Conservation (phyloP, 306 rosid genomes). For the Hippophae gyantsensis region DNA sequence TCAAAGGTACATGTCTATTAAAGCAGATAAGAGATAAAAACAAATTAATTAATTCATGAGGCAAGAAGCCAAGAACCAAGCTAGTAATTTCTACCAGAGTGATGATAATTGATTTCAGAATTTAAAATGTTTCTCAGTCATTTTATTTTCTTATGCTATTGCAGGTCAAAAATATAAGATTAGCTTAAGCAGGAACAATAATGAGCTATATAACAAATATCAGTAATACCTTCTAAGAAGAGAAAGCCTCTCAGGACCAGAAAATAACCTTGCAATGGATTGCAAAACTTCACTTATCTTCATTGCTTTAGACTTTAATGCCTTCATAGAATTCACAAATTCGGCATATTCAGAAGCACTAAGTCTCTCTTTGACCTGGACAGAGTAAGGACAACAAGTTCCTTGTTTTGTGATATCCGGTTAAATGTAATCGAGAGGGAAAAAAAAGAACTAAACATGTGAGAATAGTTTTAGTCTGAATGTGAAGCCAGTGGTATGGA, state of each 20-base stretch:
- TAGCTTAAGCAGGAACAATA: not conserved
- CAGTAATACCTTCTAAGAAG: constrained; percentile 52
- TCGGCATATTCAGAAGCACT: constrained; percentile 57
- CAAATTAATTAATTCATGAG: too few species aligned
- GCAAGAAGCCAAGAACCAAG: too few species aligned
- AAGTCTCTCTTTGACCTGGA: constrained; percentile 75
- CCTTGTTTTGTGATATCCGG: constrained; percentile 5
- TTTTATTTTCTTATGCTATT: not conserved
- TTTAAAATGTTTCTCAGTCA: too few species aligned
- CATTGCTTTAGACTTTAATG: constrained; percentile 81
- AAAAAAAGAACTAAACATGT: not conserved
- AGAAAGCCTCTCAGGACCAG: constrained; percentile 64
- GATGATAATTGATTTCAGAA: too few species aligned
- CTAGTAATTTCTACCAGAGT: too few species aligned
- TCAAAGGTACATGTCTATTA: too few species aligned
- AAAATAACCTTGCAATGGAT: constrained; percentile 61
- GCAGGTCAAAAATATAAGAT: not conserved
- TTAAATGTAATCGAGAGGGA: not conserved
- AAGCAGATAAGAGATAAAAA: too few species aligned
- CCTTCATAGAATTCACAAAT: constrained; percentile 77
- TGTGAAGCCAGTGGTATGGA: too few species aligned
- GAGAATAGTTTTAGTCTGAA: too few species aligned
- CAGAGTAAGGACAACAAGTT: constrained; percentile 19
- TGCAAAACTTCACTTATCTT: constrained; percentile 61
- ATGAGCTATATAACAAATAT: not conserved